These are phyloP conservation scores for Castanea sativa DNA, from an alignment of 306 rosid genomes.

Conservation along the genomic window DNA sequence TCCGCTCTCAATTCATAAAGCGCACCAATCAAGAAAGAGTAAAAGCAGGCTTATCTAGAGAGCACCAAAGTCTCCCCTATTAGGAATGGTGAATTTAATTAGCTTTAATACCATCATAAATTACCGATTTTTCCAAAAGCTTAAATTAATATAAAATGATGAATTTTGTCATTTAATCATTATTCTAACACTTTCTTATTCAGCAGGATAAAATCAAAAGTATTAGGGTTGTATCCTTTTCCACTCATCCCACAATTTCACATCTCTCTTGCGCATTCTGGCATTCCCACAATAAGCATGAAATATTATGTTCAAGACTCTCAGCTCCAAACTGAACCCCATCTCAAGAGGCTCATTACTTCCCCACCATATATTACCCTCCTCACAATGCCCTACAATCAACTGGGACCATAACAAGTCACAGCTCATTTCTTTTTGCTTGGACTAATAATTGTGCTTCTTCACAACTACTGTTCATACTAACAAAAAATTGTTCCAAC, in stretches of 20 bases:
- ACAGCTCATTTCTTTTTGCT: background rate
- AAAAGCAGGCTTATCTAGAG: background rate
- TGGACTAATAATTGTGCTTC: background rate
- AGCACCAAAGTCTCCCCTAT: background rate
- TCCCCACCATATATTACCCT: background rate
- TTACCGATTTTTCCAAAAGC: no score
- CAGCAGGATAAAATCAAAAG: background rate
- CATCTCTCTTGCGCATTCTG: background rate
- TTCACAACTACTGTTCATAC: background rate
- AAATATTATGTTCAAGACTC: background rate
- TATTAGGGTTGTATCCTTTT: background rate
- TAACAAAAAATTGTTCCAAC: background rate
- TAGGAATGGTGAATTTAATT: no score
- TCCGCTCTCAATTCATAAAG: background rate
- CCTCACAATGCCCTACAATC: background rate
- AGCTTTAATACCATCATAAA: no score
- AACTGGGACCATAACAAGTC: background rate
- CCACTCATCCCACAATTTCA: background rate
- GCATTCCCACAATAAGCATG: background rate
- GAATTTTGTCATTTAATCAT: no score
- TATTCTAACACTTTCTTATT: background rate
- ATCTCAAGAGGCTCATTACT: background rate
- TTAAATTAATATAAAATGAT: no score
- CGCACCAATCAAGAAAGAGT: background rate
- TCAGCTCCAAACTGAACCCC: background rate